These are phyloP conservation scores for Tetrahymena elliotti DNA, from an alignment of 73 alveolate genomes.

Conservation along the genomic window DNA sequence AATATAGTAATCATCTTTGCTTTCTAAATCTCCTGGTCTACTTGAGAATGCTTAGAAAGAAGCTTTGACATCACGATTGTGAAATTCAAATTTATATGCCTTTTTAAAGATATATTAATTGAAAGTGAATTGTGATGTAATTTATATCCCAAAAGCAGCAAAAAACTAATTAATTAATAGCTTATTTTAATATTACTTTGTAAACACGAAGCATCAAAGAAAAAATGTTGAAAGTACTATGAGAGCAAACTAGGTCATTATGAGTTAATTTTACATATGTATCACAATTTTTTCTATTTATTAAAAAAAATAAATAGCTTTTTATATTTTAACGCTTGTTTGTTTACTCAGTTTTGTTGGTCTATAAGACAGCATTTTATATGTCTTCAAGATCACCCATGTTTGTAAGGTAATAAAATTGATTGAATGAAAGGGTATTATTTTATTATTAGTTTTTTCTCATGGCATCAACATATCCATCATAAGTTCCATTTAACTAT, in stretches of 20 bases:
- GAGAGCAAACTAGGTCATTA: neutral
- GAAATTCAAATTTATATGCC: slow-evolving; percentile 4
- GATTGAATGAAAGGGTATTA: slow-evolving; percentile 5
- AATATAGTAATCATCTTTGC: slow-evolving; percentile 22
- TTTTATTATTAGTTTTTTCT: neutral
- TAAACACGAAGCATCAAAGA: slow-evolving; percentile 12
- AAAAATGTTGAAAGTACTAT: slow-evolving; percentile 16
- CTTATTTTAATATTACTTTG: neutral
- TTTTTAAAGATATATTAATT: neutral
- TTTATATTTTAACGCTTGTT: neutral
- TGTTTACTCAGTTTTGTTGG: neutral
- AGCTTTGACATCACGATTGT: neutral
- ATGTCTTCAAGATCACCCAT: slow-evolving; percentile 36
- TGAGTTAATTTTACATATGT: neutral
- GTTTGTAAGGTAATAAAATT: slow-evolving; percentile 19
- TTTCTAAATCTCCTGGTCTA: slow-evolving; percentile 33
- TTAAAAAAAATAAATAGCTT: neutral
- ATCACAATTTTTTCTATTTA: slow-evolving; percentile 1
- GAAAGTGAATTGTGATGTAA: neutral
- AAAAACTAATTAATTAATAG: neutral
- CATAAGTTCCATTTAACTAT: slow-evolving; percentile 20
- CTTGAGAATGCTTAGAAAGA: slow-evolving; percentile 5
- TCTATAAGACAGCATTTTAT: neutral
- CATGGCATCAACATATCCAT: slow-evolving; percentile 10
- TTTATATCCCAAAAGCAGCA: neutral